phyloP scores from a whole-genome alignment of 331 rosid species.

The Prunus yedoensis region DNA sequence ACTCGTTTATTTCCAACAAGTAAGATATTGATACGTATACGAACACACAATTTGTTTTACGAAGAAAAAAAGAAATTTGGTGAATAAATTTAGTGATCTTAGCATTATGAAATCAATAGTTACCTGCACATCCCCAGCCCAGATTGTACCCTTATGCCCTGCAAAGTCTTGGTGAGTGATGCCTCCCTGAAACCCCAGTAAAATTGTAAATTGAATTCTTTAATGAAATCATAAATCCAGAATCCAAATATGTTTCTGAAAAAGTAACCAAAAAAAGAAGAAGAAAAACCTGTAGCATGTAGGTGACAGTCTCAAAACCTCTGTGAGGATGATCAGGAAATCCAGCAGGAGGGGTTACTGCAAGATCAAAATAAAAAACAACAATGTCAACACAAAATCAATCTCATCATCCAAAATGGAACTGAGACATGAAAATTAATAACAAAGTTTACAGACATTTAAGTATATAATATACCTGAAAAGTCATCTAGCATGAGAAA shows the following conservation, averaged over 20 bases:
- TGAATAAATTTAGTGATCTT: background rate
- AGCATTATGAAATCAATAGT: background rate
- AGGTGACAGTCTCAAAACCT: conserved; percentile 95
- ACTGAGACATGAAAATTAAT: background rate
- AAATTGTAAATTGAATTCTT: background rate
- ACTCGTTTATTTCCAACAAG: too few species aligned
- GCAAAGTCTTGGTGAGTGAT: conserved; percentile 96
- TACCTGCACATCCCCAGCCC: conserved; percentile 92
- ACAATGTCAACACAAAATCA: background rate
- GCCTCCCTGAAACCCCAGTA: conserved; percentile 58
- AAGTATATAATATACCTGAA: conserved; percentile 37
- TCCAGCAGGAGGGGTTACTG: conserved; percentile 85
- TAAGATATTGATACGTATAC: background rate
- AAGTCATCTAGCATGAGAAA: conserved; percentile 75
- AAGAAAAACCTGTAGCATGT: conserved; percentile 61
- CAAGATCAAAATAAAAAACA: conserved; percentile 23
- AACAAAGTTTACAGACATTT: background rate
- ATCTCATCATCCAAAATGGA: background rate
- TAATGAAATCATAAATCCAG: background rate
- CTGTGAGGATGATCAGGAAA: conserved; percentile 96
- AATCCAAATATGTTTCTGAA: background rate
- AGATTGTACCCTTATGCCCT: conserved; percentile 86
- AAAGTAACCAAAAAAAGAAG: background rate
- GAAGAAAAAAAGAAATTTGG: background rate
- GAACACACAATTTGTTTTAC: background rate